Conservation (phyloP, 441 rosid species). For the Croton laevigatus region DNA sequence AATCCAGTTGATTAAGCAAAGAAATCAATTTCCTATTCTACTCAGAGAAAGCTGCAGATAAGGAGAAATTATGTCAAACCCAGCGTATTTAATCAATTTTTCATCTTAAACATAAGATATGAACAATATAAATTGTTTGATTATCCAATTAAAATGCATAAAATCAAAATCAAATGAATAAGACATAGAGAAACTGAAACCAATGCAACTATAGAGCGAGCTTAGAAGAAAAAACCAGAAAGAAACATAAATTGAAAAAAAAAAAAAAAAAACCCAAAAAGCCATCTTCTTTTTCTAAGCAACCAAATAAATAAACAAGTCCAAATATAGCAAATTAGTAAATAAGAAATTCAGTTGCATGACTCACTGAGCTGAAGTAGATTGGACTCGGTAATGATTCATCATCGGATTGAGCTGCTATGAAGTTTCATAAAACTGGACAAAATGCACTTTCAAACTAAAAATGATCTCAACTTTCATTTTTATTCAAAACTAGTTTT, state of each 20-base stretch:
- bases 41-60: not conserved
- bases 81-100: not conserved
- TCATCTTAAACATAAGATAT: not conserved
- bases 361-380: slow-evolving; percentile 14
- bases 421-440: not conserved
- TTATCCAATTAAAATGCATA: not conserved
- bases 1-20: not conserved
- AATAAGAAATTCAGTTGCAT: not conserved
- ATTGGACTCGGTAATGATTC: slow-evolving; percentile 8
- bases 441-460: not conserved
- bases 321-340: not conserved
- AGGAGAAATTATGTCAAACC: not conserved
- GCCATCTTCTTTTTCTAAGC: not conserved
- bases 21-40: not conserved
- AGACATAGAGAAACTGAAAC: not conserved
- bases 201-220: not conserved
- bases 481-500: not conserved
- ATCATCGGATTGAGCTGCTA: not conserved
- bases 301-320: not conserved
- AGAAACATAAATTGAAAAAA: too few species aligned
- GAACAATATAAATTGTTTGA: not conserved
- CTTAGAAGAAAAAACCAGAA: not conserved
- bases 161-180: not conserved
- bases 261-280: not conserved
- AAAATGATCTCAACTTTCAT: not conserved